Percentiles rank a stretch among this genome's conserved stretches.
These are phyloP conservation scores for Irpex sp. DNA, from an alignment of 1,284 basidiomycete genomes.

Conservation along the genomic window DNA sequence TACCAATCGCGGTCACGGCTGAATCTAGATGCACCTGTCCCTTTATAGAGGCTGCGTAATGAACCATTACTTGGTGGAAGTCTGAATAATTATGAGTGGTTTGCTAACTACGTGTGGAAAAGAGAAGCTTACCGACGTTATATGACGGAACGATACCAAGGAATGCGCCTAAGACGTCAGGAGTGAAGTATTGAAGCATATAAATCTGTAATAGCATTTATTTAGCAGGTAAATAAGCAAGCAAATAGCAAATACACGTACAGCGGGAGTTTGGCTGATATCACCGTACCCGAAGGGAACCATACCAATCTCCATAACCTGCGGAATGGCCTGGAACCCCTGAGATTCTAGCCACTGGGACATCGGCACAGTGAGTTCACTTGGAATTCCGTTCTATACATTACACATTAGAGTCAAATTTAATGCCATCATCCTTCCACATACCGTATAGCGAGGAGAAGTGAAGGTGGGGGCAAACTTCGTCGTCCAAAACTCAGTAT, in stretches of 20 bases:
- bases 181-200: background rate
- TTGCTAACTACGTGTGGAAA: too few species aligned
- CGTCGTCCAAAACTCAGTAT: background rate
- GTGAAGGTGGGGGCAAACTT: background rate
- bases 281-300: background rate
- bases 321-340: background rate
- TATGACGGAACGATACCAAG: background rate
- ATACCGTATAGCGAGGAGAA: background rate
- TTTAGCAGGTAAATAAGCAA: background rate
- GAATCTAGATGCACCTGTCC: slow-evolving; percentile 4
- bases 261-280: slow-evolving; percentile 1
- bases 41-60: slow-evolving; percentile 2
- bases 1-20: slow-evolving; percentile 1
- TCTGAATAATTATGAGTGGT: background rate
- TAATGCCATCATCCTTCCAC: background rate
- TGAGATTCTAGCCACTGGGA: background rate
- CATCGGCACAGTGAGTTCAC: background rate
- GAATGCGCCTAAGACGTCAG: background rate
- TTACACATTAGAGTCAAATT: background rate
- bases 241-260: background rate
- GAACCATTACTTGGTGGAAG: slow-evolving; percentile 10
- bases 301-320: background rate
- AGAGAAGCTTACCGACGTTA: background rate
- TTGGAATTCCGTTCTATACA: background rate
- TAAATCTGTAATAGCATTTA: background rate